Evolutionary conservation across 2,329 filamentous ascomycete genomes (phyloP), one percentile per base, ranked within the genome.

Genomic region (Ophiostoma sp.): DNA sequence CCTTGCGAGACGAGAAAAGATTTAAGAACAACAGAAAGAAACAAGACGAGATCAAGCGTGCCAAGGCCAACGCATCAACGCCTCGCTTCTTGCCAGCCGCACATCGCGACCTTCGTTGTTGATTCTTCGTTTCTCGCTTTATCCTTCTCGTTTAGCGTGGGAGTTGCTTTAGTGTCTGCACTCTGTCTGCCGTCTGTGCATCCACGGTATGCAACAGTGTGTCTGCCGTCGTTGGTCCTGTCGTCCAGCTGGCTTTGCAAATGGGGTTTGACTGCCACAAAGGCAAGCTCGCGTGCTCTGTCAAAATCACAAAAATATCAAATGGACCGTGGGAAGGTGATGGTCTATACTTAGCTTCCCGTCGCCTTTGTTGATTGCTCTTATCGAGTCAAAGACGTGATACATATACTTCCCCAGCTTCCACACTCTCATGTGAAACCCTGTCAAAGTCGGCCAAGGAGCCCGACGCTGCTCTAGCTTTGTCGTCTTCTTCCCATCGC

Each of bases 401-500:
- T 45, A 6, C n/a, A 33, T 66, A 45, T 45, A 6, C n/a, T 59
- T 66, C 36, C 61, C 61, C 36, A 45, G n/a, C 33, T 28, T 66
- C 36, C 61, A 17, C 12, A 66, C 33, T 42, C 33, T 36, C 61
- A 45, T 45, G 36, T 25, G n/a, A 59, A 15, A 63, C 57, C 57
- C 57, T 63, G 31, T 61, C 31, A 61, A 39, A 22, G 28, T 36
- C 55, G 55, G 55, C 55, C 55, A 59, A 33, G 59, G 59, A n/a
- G 36, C 22, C 59, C 33, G 59, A 64, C 33, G n/a, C n/a, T 22
- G 59, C 59, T 39, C 57, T 39, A 22, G n/a, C 33, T 39, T 12
- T 42, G 59, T 42, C 59, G 61, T 66, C 36, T 66, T 66, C 28
- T 66, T 66, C 22, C 61, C 36, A 64, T 45, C 36, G 61, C 19